Evolutionary conservation across 2,329 filamentous ascomycete genomes (phyloP).

Genomic region (Elsinoe arachidis): DNA sequence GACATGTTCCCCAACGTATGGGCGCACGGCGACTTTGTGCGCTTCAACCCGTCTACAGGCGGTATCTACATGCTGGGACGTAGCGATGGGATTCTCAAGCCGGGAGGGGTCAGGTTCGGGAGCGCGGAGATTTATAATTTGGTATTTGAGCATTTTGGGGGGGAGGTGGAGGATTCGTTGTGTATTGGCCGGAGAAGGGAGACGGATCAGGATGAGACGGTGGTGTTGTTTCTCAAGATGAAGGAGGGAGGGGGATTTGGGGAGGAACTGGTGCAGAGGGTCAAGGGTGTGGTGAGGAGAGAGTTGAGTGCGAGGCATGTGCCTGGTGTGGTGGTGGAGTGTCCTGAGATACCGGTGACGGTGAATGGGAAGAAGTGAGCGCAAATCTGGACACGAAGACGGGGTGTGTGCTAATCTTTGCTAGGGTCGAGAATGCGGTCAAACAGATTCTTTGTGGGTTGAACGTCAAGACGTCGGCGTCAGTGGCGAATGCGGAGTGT

Average conservation of each 20-base stretch:
- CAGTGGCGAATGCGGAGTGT: slow-evolving; percentile 84
- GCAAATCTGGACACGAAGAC: background rate
- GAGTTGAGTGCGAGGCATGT: slow-evolving; percentile 87
- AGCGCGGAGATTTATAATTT: slow-evolving; percentile 95
- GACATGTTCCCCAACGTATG: slow-evolving; percentile 70
- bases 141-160: slow-evolving; percentile 71
- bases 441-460: slow-evolving; percentile 91
- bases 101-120: slow-evolving; percentile 82
- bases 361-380: slow-evolving; percentile 90
- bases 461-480: slow-evolving; percentile 79
- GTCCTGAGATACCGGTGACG: slow-evolving; percentile 80
- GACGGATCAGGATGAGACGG: slow-evolving; percentile 71
- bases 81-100: slow-evolving; percentile 88
- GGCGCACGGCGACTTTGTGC: slow-evolving; percentile 93
- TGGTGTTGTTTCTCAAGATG: slow-evolving; percentile 83
- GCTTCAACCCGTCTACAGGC: slow-evolving; percentile 60
- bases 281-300: slow-evolving; percentile 60
- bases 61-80: slow-evolving; percentile 85
- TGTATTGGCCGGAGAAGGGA: slow-evolving; percentile 71
- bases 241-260: slow-evolving; percentile 48
- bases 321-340: slow-evolving; percentile 71
- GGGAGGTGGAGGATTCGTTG: slow-evolving; percentile 72
- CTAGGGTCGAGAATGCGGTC: slow-evolving; percentile 81
- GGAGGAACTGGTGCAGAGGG: slow-evolving; percentile 50
- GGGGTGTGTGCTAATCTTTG: slow-evolving; percentile 8